phyloP scores from a whole-genome alignment of 1,284 basidiomycete genomes.

The Puccinia horiana region DNA sequence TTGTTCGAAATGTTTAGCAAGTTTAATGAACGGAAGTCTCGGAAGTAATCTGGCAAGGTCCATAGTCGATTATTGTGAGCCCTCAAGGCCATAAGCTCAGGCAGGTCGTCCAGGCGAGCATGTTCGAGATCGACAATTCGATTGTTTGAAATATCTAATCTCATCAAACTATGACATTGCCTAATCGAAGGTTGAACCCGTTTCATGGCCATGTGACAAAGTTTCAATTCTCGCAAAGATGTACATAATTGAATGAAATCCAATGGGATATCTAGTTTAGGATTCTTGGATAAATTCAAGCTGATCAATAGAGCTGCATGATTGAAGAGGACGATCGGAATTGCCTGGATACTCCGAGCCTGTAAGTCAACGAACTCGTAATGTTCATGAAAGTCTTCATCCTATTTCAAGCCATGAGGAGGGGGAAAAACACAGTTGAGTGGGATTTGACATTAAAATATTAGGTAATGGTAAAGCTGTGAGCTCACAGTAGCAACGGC shows the following conservation, averaged over 20 bases:
- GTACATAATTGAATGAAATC: conserved; percentile 93
- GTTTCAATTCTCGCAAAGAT: conserved; percentile 77
- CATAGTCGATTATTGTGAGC: conserved; percentile 92
- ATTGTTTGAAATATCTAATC: conserved; percentile 90
- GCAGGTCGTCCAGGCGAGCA: conserved; percentile 76
- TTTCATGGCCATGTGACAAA: conserved; percentile 94
- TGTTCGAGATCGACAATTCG: conserved; percentile 86
- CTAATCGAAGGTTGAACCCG: conserved; percentile 82
- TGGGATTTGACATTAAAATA: background rate
- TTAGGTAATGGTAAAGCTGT: conserved; percentile 53
- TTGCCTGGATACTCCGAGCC: conserved; percentile 78
- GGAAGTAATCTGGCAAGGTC: conserved; percentile 81
- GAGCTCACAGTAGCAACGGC: conserved; percentile 49
- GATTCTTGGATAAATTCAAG: conserved; percentile 89
- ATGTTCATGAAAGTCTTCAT: conserved; percentile 72
- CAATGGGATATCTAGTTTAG: conserved; percentile 91
- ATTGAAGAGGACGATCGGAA: conserved; percentile 84
- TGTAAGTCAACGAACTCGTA: conserved; percentile 84
- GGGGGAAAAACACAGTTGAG: conserved; percentile 1
- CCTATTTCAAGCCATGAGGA: conserved; percentile 60
- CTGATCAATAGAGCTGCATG: conserved; percentile 82
- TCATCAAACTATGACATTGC: conserved; percentile 72
- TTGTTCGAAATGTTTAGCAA: conserved; percentile 96
- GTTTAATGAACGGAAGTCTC: conserved; percentile 70
- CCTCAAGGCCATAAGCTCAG: conserved; percentile 72